Evolutionary conservation across 2,329 filamentous ascomycete species (phyloP), one percentile per base, ranked within the genome.

Genomic region (Pseudopithomyces maydicus): DNA sequence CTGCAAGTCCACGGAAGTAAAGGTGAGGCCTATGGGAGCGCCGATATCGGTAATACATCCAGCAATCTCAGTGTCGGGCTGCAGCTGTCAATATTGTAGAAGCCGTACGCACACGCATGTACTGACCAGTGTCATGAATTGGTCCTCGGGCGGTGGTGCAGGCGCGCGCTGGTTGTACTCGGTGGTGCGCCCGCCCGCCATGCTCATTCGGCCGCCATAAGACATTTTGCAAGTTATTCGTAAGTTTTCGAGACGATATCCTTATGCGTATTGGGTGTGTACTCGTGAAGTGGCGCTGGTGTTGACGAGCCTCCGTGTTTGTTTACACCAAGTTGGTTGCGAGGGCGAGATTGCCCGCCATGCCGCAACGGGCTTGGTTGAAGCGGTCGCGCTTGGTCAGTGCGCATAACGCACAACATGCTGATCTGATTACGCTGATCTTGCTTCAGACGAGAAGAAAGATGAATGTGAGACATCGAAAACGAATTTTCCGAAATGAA

Each of bases 41-140:
- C 94, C 94, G 70, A 98, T 97, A 75, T 98, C 95, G 70, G 90
- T 95, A 80, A 99, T 97, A 77, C 95, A 99, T 74, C 91, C 92
- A 66, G 94, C 94, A 59, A 99, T 97, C 76, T 99, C 95, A 61
- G 81, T 79, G 63, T 88, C 85, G 46, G 85, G 81, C 85, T 88
- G 50, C 11, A n/a, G 5, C 4, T 14, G 57, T 72, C 54, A 72
- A 69, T 49, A 50, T 15, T 42, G 42, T 19, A 52, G 39, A 22
- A 35, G 38, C 3, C 29, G 7, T 50, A 55, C 17, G 42, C 72
- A 59, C 74, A 81, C 80, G 73, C 29, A 7, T 50, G 55, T 17
- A 41, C 72, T 58, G 74, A 82, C 80, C 73, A 82, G 62, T 45
- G 77, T 81, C 80, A 82, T 82, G 69, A 82, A 82, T 2, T 78